Base-by-base conservation (phyloP, 805 yeast genomes). In the Nakazawaea peltata region DNA sequence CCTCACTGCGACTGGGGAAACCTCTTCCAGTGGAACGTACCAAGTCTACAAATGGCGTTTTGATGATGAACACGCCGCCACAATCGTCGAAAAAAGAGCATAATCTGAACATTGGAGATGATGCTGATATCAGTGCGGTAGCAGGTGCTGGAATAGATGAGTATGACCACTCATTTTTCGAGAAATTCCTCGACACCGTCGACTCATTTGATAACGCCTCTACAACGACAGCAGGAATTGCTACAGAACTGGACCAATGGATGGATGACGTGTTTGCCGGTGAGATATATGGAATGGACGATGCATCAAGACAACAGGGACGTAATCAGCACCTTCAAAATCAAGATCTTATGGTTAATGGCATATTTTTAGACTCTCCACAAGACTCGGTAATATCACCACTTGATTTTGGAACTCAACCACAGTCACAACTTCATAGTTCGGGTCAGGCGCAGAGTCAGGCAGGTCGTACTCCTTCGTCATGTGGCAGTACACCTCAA, bases 361-460 rank as follows among this genome's bases (percentile, higher is more conserved):
- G 28, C 16, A 28, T 34, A 6, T 34, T 34, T 28, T 23, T 34
- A 18, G 37, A 34, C 19, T 30, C 31, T 16, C 31, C 41, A 7
- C 41, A 36, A 19, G 41, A 37, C 12, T 18, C 34, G 12, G 34
- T 32, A 11, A 37, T 37, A 4, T 37, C 41, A 3, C 41, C 41
- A 12, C 22, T 37, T 15, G 41, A 37, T 4, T 33, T 32, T 28
- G 23, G 27, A 17, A 31, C 39, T 2, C 34, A 34, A 26, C 1
- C 21, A 8, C 26, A 11, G n/a, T n/a, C n/a, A n/a, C n/a, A n/a
- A n/a, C n/a, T n/a, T n/a, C n/a, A 26, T 15, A 11, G 26, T 12
- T 15, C 13, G 19, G 16, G 25, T 4, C 37, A 32, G 4, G 21
- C 22, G 26, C 18, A 26, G 13, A 32, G 24, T 23, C 22, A 23